These are phyloP conservation scores for Nannochloris sp. DNA, from an alignment of 139 green algal genomes.

Conservation along the genomic window DNA sequence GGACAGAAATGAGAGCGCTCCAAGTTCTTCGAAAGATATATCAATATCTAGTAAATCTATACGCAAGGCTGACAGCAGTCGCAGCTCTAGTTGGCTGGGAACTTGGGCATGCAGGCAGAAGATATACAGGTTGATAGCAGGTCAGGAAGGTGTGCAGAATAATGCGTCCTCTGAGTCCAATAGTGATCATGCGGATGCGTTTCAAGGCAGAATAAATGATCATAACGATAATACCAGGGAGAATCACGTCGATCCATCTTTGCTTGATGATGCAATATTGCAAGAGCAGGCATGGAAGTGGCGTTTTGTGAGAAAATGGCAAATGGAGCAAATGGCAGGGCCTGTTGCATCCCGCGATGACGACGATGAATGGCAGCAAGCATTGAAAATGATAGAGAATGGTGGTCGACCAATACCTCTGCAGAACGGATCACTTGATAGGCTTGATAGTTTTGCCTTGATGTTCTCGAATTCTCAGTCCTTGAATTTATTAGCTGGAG, in stretches of 20 bases:
- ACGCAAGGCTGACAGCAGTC: too few species aligned
- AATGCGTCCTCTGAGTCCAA: too few species aligned
- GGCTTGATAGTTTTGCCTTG: neutral
- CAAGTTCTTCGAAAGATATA: too few species aligned
- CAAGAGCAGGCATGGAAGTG: conserved; percentile 21
- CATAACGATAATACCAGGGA: too few species aligned
- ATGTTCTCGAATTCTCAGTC: neutral
- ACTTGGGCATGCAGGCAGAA: conserved; percentile 25
- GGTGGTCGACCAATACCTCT: conserved; percentile 17
- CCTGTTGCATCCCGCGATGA: conserved; percentile 5
- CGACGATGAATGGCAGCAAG: conserved; percentile 25
- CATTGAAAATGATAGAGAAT: conserved; percentile 10
- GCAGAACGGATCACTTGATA: neutral
- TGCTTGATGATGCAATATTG: neutral
- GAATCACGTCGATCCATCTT: neutral
- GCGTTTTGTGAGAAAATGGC: conserved; percentile 33
- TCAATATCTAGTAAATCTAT: too few species aligned
- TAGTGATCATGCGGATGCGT: too few species aligned
- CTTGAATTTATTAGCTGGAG: neutral
- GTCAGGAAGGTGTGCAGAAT: neutral
- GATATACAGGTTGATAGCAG: conserved; percentile 7
- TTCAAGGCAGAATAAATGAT: too few species aligned
- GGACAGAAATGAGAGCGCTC: too few species aligned
- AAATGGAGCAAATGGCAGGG: conserved; percentile 11
- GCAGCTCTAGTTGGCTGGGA: conserved; percentile 6